Evolutionary conservation across 1,139 yeast genomes (phyloP).

Genomic region (Lodderomyces margitis): DNA sequence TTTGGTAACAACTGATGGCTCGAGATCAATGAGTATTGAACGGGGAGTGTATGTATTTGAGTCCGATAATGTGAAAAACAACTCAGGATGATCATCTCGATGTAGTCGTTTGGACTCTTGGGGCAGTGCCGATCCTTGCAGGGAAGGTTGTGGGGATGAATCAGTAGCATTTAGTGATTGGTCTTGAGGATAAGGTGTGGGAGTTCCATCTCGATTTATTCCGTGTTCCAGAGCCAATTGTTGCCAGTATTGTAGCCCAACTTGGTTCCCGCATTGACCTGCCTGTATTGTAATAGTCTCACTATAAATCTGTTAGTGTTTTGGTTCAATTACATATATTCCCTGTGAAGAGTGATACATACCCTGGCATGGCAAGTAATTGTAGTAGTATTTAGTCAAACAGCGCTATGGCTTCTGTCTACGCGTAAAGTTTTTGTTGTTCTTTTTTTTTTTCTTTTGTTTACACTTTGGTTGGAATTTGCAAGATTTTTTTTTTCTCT

Average conservation of each 20-base stretch:
- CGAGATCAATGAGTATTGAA: conserved; percentile 79
- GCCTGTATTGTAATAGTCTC: conserved; percentile 46
- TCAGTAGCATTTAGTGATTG: conserved; percentile 6
- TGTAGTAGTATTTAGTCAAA: neutral
- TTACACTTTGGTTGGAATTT: neutral
- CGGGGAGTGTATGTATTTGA: conserved; percentile 80
- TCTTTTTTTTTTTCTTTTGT: conserved; percentile 2
- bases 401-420: conserved; percentile 2
- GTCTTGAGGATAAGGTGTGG: conserved; percentile 24
- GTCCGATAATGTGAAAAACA: conserved; percentile 79
- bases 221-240: conserved; percentile 90
- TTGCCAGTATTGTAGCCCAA: conserved; percentile 91
- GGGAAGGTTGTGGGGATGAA: neutral
- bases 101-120: conserved; percentile 15
- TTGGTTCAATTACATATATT: no score
- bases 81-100: conserved; percentile 73
- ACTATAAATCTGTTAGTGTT: conserved; percentile 34
- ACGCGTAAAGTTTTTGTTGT: neutral
- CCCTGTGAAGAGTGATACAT: conserved; percentile 15
- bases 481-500: conserved; percentile 5
- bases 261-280: conserved; percentile 97
- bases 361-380: conserved; percentile 29
- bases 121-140: neutral
- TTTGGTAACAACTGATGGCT: conserved; percentile 82
- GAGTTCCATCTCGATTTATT: conserved; percentile 69